Percentiles rank a stretch among this genome's conserved stretches.
phyloP scores from a whole-genome alignment of 148 eudicot genomes.

The Cornus controversa region DNA sequence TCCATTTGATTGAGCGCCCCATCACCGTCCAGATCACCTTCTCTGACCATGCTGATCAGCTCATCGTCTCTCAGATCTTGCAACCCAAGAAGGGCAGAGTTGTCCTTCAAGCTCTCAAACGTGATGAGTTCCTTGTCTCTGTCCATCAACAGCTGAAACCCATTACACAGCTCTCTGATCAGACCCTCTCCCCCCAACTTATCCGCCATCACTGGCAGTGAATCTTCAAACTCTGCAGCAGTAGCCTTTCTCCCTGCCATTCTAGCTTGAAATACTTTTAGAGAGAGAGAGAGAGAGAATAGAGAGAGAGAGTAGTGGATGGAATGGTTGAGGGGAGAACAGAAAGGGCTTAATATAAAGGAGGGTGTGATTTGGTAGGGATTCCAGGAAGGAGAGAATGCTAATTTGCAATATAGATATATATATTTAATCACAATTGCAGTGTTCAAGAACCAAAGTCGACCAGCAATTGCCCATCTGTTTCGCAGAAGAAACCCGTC shows the following conservation, averaged over 20 bases:
- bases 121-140: constrained; percentile 40
- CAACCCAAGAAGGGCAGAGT: constrained; percentile 42
- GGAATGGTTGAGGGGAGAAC: not conserved
- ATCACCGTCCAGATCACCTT: constrained; percentile 55
- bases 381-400: constrained; percentile 7
- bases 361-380: not conserved
- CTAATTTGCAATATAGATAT: no score
- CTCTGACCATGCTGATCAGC: constrained; percentile 38
- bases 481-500: constrained; percentile 4
- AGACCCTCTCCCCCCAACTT: constrained; percentile 44
- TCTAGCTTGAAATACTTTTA: not conserved
- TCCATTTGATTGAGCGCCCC: constrained; percentile 47
- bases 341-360: no score
- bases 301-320: not conserved
- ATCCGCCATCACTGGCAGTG: constrained; percentile 43
- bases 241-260: constrained; percentile 6
- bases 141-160: constrained; percentile 44
- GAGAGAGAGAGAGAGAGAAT: not conserved
- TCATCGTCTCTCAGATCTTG: constrained; percentile 43
- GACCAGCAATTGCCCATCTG: not conserved
- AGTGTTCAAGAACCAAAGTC: constrained; percentile 2
- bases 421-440: no score
- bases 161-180: constrained; percentile 46
- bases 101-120: constrained; percentile 51
- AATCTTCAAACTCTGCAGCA: constrained; percentile 34